Evolutionary conservation across 139 green algal genomes (phyloP).

Genomic region (Micromonas pusilla): DNA sequence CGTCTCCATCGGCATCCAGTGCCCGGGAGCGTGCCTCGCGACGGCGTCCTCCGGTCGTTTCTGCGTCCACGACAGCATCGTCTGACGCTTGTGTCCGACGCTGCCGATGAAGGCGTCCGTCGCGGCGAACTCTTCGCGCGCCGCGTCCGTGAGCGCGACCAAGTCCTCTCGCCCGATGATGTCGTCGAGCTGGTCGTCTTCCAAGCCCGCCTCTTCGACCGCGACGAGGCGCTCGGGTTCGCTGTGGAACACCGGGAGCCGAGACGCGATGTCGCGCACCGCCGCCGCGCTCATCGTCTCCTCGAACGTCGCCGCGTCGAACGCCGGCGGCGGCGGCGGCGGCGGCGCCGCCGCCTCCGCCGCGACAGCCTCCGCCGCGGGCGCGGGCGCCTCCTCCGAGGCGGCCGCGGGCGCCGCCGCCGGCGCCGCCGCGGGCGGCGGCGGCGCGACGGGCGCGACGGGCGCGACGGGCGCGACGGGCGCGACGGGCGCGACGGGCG

Average conservation of each 20-base stretch:
- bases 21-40: not conserved
- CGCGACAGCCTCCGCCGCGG: too few relatives aligned
- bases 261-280: not conserved
- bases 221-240: not conserved
- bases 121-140: not conserved
- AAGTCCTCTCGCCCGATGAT: not conserved
- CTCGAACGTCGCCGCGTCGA: too few relatives aligned
- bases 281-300: too few relatives aligned
- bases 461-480: too few relatives aligned
- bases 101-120: not conserved
- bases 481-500: too few relatives aligned
- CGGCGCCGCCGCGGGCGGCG: too few relatives aligned
- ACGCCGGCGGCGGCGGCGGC: too few relatives aligned
- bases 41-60: not conserved
- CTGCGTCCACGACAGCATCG: not conserved
- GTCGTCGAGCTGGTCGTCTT: not conserved
- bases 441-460: too few relatives aligned
- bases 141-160: not conserved
- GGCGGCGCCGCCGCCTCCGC: too few relatives aligned
- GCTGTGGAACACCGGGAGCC: not conserved
- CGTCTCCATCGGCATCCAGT: not conserved
- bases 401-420: too few relatives aligned
- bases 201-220: not conserved
- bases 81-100: not conserved
- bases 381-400: too few relatives aligned